Conservation (phyloP, 495 filamentous ascomycete species). For the Aspergillus haitiensis region DNA sequence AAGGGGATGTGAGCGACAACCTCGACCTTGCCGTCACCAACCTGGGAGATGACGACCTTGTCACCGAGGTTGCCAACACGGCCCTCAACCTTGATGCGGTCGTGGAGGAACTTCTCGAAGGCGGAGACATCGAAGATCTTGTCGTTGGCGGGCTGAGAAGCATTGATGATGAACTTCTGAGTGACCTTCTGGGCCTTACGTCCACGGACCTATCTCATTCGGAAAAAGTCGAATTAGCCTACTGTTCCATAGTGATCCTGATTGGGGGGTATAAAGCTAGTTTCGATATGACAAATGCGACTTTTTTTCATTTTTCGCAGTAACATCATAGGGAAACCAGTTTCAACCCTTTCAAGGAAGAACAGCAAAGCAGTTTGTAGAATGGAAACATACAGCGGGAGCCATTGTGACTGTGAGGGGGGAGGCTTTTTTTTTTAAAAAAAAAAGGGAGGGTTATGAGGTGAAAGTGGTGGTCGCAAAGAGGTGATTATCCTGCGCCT, state of each 20-base stretch:
- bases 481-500: conserved; percentile 61
- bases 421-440: conserved; percentile 8
- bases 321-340: not conserved
- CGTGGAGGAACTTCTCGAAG: conserved; percentile 99
- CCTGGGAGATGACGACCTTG: conserved; percentile 82
- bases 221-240: conserved; percentile 67
- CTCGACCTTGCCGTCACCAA: conserved; percentile 95
- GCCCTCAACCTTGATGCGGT: conserved; percentile 99
- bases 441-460: conserved; percentile 22
- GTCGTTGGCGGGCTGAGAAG: conserved; percentile 93
- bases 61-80: conserved; percentile 98
- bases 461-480: conserved; percentile 51
- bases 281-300: conserved; percentile 31
- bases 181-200: conserved; percentile 68
- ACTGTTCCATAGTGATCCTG: conserved; percentile 70
- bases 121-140: conserved; percentile 99
- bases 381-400: conserved; percentile 69
- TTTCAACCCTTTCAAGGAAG: conserved; percentile 32
- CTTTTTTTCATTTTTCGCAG: conserved; percentile 10
- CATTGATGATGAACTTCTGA: conserved; percentile 96
- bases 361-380: conserved; percentile 86
- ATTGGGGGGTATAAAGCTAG: too few relatives aligned
- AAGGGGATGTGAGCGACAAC: conserved; percentile 96
- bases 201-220: conserved; percentile 47
- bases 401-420: conserved; percentile 49